These are phyloP conservation scores for Gaeumannomyces tritici DNA, from an alignment of 2,329 filamentous ascomycete genomes.

Conservation along the genomic window DNA sequence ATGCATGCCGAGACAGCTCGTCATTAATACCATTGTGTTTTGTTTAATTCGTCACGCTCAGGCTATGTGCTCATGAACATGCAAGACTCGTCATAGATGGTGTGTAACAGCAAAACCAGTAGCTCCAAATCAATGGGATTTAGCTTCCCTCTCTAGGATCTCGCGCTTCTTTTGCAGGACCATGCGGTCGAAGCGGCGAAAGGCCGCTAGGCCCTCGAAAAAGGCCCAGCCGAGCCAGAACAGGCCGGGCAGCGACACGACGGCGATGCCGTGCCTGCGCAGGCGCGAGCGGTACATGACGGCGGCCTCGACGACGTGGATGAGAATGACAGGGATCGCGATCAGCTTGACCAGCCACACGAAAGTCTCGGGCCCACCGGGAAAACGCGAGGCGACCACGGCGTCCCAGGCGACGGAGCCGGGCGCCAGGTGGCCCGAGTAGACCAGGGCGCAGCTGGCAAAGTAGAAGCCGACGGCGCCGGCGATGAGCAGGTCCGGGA, in stretches of 20 bases:
- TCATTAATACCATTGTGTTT: background rate
- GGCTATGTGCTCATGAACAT: background rate
- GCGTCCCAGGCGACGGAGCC: constrained; percentile 40
- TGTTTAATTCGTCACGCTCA: background rate
- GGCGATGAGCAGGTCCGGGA: constrained; percentile 46
- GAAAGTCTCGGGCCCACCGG: constrained; percentile 48
- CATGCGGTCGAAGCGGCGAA: constrained; percentile 37
- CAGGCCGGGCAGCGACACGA: constrained; percentile 39
- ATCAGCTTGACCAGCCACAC: constrained; percentile 49
- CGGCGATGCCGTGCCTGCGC: constrained; percentile 34
- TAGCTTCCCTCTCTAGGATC: background rate
- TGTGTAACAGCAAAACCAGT: background rate
- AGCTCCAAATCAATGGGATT: background rate
- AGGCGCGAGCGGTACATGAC: constrained; percentile 39
- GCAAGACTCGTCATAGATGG: too few species aligned
- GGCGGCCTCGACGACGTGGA: constrained; percentile 58
- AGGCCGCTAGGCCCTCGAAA: constrained; percentile 42
- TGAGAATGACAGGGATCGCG: constrained; percentile 45
- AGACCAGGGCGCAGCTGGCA: constrained; percentile 35
- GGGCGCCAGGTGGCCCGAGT: constrained; percentile 27
- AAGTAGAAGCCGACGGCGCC: constrained; percentile 44
- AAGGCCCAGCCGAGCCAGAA: constrained; percentile 43
- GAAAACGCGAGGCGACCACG: constrained; percentile 37
- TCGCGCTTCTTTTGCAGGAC: constrained; percentile 2
- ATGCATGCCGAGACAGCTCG: background rate